These are phyloP conservation scores for Plasmodium inui DNA, from an alignment of 169 alveolate genomes.

Conservation along the genomic window DNA sequence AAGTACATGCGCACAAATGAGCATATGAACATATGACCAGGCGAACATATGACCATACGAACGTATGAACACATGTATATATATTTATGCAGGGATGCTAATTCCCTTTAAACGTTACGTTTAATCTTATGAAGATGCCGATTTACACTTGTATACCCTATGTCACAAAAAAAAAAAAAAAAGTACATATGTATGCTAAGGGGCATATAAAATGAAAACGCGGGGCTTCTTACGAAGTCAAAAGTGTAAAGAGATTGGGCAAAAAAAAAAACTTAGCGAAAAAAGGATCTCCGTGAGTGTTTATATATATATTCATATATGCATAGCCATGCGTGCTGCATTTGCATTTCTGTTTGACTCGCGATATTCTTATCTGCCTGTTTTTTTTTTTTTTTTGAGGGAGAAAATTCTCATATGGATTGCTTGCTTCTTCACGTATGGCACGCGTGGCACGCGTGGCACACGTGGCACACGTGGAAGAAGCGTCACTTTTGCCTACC, in stretches of 20 bases:
- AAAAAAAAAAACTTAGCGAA: neutral
- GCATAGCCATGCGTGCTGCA: neutral
- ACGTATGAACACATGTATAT: neutral
- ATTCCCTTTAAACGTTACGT: constrained; percentile 10
- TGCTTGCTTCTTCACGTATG: neutral
- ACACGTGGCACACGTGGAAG: neutral
- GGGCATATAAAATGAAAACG: neutral
- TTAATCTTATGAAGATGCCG: constrained; percentile 3
- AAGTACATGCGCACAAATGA: neutral
- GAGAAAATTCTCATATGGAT: neutral
- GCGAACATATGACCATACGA: neutral
- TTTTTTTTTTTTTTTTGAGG: neutral
- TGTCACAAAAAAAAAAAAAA: neutral
- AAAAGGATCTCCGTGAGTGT: neutral
- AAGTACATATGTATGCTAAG: neutral
- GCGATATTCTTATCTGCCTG: neutral
- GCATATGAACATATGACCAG: neutral
- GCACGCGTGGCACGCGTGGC: neutral
- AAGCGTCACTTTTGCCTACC: neutral
- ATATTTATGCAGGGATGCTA: neutral
- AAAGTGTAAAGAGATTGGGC: neutral
- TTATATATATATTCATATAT: neutral
- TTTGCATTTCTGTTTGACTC: neutral
- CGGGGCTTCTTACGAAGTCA: neutral
- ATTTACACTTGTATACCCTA: neutral